phyloP scores from a whole-genome alignment of 768 basidiomycete species.

The Leccinum uliginosum region DNA sequence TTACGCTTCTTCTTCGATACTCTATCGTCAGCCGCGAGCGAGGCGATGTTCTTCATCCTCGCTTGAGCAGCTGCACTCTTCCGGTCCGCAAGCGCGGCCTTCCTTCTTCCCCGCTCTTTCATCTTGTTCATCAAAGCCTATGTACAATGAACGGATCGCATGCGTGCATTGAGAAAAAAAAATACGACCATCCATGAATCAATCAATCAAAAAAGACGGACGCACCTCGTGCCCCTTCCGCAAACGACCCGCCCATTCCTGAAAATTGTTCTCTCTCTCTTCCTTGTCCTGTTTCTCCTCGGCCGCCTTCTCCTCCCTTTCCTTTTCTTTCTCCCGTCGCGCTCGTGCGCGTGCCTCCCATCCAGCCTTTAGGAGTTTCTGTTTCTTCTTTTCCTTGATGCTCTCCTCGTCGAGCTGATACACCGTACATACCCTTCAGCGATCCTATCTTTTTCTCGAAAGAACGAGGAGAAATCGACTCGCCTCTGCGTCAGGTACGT shows the following conservation, averaged over 20 bases:
- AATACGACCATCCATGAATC: background rate
- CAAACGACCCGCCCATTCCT: slow-evolving; percentile 70
- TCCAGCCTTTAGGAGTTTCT: slow-evolving; percentile 88
- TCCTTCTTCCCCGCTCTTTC: slow-evolving; percentile 75
- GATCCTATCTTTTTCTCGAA: background rate
- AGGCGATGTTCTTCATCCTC: slow-evolving; percentile 94
- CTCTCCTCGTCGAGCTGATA: slow-evolving; percentile 80
- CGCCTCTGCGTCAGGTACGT: slow-evolving; percentile 86
- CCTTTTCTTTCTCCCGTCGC: slow-evolving; percentile 83
- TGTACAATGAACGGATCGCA: background rate
- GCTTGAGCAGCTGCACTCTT: slow-evolving; percentile 95
- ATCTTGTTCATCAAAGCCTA: slow-evolving; percentile 80
- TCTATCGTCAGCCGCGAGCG: slow-evolving; percentile 82
- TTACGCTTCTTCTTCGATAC: slow-evolving; percentile 83
- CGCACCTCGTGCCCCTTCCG: slow-evolving; percentile 78
- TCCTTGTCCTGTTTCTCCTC: slow-evolving; percentile 65
- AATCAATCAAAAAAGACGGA: background rate
- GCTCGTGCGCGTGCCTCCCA: slow-evolving; percentile 86
- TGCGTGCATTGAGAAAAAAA: background rate
- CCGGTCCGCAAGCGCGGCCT: slow-evolving; percentile 80
- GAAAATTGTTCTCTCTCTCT: slow-evolving; percentile 66
- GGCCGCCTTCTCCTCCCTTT: slow-evolving; percentile 61
- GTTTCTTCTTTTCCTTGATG: slow-evolving; percentile 91
- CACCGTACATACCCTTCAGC: no score
- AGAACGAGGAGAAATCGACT: slow-evolving; percentile 6